Evolutionary conservation across 495 filamentous ascomycete genomes (phyloP), one percentile per base, ranked within the genome.

Genomic region (Annulohypoxylon stygium): DNA sequence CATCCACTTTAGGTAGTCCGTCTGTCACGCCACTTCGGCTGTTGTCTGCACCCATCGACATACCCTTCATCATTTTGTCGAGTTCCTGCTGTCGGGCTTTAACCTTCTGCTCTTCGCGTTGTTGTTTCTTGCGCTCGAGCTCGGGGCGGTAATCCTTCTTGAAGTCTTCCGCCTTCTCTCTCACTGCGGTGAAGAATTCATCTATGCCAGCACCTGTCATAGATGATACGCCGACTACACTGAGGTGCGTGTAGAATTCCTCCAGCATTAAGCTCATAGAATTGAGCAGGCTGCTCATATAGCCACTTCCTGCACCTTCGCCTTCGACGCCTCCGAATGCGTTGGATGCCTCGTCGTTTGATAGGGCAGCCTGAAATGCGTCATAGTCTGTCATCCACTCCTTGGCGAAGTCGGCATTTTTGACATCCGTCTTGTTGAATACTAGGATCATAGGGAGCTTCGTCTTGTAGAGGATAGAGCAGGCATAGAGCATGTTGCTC

Each of bases 331-430:
- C 93, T 3, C 91, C 91, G 76, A 93, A 96, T 16, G 88, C 90
- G 23, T 93, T 93, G 2, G 81, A 79, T 63, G 92, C 90, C 81
- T 98, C 93, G 79, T 97, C 95, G 57, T 87, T 80, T 39, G 88
- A 85, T 36, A 99, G 82, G 43, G 96, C 96, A 34, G 87, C 88
- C 80, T 98, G 97, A 81, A 99, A 99, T 12, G 93, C 90, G 70
- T 98, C 95, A 75, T 97, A 98, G 78, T 99, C 95, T 16, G 94
- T 97, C 96, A 99, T 99, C 96, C 96, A 99, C 79, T 98, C 94
- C 84, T 97, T 97, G 8, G 93, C 96, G 75, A 97, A 97, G 20
- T 86, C 87, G 2, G 95, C 93, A 75, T 96, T 93, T 78, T 96
- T 91, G 5, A 96, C 93, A 78, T 99, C 96, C 0, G 95, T 97